Base-by-base conservation (phyloP, 129 eudicot genomes). In the sunflower (Helianthus annuus) region DNA sequence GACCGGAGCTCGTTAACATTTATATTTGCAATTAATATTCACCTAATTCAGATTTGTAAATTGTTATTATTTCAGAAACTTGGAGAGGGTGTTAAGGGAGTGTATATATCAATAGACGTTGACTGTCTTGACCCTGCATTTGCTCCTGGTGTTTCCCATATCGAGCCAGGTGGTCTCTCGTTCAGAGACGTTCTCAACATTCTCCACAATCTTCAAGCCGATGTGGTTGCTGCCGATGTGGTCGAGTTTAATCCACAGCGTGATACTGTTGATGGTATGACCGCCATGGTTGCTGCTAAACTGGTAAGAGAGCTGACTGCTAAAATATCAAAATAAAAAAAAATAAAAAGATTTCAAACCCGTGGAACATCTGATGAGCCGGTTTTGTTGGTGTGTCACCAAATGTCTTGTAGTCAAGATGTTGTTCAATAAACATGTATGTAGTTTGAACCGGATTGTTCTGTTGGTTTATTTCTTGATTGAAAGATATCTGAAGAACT, bases 271-370 rank as follows among this genome's bases (percentile, higher is more conserved):
- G 98, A 93, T 75, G 97, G 96, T 9, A 93, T 90, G 98, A 90
- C 98, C 5, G 98, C 96, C 39, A 93, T 93, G 98, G 98, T 93
- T 77, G 98, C 98, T 66, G 98, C 96, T 45, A 93, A 93, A 64
- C 74, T 93, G 67, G 98, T 90, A 32, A 79, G 98, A 77, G 98
- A 93, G 83, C 73, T 93, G 58, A 87, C 98, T 53, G 98, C 98
- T 19, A 93, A 84, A 76, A 89, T 93, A 42, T 90, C 98, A 40
- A 93, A 93, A 60, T 93, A 2, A 83, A 83, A 42, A 85, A 15
- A 54, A 32, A 27, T 53, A 36, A 36, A 85, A 34, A 54, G 27
- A 52, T 56, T 54, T 65, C 57, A 67, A 45, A 75, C 44, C 10
- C 68, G 39, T 73, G 71, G 44, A 17, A 73, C 56, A 65, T 53